These are phyloP conservation scores for Malus hybrid DNA, from an alignment of 331 rosid genomes.

Conservation along the genomic window DNA sequence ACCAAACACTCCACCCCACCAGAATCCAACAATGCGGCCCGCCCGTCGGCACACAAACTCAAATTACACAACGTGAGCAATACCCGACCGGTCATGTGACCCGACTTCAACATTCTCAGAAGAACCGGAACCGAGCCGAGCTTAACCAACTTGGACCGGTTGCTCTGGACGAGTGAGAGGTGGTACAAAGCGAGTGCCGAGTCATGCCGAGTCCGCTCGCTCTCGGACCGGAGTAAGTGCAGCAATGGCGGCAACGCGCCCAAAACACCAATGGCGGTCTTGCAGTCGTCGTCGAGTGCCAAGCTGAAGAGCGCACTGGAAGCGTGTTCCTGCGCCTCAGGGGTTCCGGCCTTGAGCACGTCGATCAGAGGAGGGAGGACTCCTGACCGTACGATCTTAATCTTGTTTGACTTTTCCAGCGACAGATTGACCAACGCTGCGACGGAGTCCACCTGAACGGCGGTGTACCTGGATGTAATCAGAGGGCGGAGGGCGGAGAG, in stretches of 20 bases:
- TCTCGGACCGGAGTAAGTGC: constrained; percentile 43
- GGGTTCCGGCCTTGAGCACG: constrained; percentile 49
- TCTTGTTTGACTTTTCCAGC: constrained; percentile 51
- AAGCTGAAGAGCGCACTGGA: constrained; percentile 76
- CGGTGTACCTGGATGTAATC: constrained; percentile 36
- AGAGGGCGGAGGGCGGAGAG: constrained; percentile 44
- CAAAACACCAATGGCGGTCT: constrained; percentile 75
- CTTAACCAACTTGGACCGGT: constrained; percentile 65
- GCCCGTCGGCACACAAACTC: constrained; percentile 53
- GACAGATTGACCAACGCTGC: constrained; percentile 81
- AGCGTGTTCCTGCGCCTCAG: constrained; percentile 85
- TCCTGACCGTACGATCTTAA: constrained; percentile 86
- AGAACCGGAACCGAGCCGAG: constrained; percentile 59
- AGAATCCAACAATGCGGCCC: constrained; percentile 69
- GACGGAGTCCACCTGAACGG: constrained; percentile 60
- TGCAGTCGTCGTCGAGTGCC: constrained; percentile 63
- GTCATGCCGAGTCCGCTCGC: constrained; percentile 75
- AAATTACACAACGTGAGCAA: constrained; percentile 43
- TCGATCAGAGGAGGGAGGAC: constrained; percentile 69
- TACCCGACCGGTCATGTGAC: constrained; percentile 49
- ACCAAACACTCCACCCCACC: constrained; percentile 69
- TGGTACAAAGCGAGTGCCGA: constrained; percentile 76
- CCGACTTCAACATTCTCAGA: constrained; percentile 46
- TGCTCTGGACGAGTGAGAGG: constrained; percentile 62
- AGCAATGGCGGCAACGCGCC: constrained; percentile 76